Evolutionary conservation across 805 yeast species (phyloP).

Genomic region (Kodamaea sagamina): DNA sequence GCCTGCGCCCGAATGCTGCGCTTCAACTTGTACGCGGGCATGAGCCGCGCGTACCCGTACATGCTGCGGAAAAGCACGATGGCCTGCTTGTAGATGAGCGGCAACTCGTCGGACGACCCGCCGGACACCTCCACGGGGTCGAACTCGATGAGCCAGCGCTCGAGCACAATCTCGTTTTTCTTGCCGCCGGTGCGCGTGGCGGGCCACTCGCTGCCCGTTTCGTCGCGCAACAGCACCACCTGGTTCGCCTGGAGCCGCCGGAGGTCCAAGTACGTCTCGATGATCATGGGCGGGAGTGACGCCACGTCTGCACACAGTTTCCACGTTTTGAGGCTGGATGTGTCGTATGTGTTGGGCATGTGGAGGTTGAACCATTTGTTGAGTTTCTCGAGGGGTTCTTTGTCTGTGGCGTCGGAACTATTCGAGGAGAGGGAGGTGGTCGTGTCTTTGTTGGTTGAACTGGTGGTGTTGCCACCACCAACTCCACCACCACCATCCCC

Average conservation of each 20-base stretch:
- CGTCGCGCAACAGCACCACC: slow-evolving; percentile 59
- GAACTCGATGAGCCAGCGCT: slow-evolving; percentile 89
- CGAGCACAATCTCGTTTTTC: slow-evolving; percentile 85
- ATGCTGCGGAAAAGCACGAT: slow-evolving; percentile 73
- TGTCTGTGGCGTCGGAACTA: slow-evolving; percentile 8
- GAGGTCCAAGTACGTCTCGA: slow-evolving; percentile 79
- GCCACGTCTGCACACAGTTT: slow-evolving; percentile 43
- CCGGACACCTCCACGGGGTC: slow-evolving; percentile 49
- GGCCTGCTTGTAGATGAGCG: slow-evolving; percentile 71
- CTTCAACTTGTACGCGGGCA: slow-evolving; percentile 70
- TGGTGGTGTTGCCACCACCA: slow-evolving; percentile 11
- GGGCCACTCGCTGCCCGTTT: slow-evolving; percentile 52
- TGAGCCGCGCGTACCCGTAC: slow-evolving; percentile 60
- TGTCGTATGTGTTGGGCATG: slow-evolving; percentile 35
- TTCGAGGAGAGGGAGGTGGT: slow-evolving; percentile 2
- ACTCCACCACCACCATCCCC: slow-evolving; percentile 9
- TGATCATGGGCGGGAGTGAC: slow-evolving; percentile 74
- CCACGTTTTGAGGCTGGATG: slow-evolving; percentile 62
- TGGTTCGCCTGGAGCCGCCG: slow-evolving; percentile 57
- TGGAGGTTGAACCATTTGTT: slow-evolving; percentile 69
- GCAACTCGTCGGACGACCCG: slow-evolving; percentile 52
- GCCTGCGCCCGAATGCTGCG: slow-evolving; percentile 26
- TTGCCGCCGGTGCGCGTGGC: slow-evolving; percentile 58
- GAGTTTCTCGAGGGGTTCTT: slow-evolving; percentile 27
- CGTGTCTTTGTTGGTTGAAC: background rate